Evolutionary conservation across 331 rosid genomes (phyloP), one percentile per base, ranked within the genome.

Genomic region (Rhamnella rubrinervis): DNA sequence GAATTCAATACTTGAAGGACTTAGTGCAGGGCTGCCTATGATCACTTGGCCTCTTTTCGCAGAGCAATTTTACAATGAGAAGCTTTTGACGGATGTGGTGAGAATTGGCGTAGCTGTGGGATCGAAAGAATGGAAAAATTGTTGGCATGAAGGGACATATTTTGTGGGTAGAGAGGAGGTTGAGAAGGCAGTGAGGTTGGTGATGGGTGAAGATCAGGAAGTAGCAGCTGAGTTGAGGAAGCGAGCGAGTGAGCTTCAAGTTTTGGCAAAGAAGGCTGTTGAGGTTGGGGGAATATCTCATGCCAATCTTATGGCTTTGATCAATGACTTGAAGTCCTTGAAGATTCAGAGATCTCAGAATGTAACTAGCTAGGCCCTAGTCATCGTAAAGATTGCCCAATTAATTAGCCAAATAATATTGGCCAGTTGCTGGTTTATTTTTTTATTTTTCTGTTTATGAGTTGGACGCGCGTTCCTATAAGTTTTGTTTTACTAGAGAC

Each of bases 61-160:
- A 1, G 77, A 80, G 77, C 77, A 75, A 17, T 80, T 80, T 10
- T 70, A 38, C 67, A 75, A 75, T 39, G 80, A 80, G 68, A 80
- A 80, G 77, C 23, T 80, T 58, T 23, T 75, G 41, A 61, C 61
- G 6, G 31, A 74, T 16, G 61, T 75, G 31, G 13, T 70, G 55
- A 60, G 64, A 39, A 55, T 75, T 52, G 84, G 84, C 5, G 84
- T 75, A 4, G 40, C 31, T 31, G 80, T 74, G 5, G 80, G 83
- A 8, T 71, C 37, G 35, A 65, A 19, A 19, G 47, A 35, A 38
- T 70, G 63, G 61, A 44, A 50, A 12, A 59, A 25, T 13, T 64
- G 35, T 25, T 55, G 77, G 50, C 17, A 11, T 6, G 38, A 13
- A 31, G 70, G 55, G 2, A 60, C 50, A 66, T 61, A 11, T 68